Base-by-base conservation (phyloP, 768 basidiomycete species). In the Russula vinacea region DNA sequence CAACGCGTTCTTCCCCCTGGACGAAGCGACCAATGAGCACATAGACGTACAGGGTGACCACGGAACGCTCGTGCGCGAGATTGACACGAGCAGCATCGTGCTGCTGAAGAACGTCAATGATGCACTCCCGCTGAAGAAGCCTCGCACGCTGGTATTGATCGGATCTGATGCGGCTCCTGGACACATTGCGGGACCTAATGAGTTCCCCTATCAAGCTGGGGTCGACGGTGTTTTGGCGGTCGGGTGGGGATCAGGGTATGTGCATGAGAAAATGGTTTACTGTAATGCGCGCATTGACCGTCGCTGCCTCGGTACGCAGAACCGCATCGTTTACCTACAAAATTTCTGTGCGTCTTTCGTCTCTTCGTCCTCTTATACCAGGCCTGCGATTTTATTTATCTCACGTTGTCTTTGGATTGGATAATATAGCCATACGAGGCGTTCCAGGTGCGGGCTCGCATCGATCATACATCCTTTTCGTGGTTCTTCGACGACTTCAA, bases 191-290 rank as follows among this genome's bases (percentile, higher is more conserved):
- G 83, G 84, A 4, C 81, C 83, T 1, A 85, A 85, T 70, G 80
- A 76, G 8, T 83, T 74, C 62, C 40, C 67, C 4, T 81, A 81
- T 63, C 76, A 73, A 19, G 74, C 72, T 32, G 74, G 77, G 35
- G 72, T 72, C 47, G 75, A 78, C 52, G 92, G 92, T 11, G 80
- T 89, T 19, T 79, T 97, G 24, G 92, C 91, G 10, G 88, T 94
- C 86, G 93, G 93, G 14, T 97, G 94, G 94, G 94, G 92, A 40
- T 89, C 87, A 53, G 92, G 92, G 75, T 67, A 11, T 24, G 66
- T 37, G 7, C 16, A 14, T 49, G 35, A 7, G 40, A 32, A 3
- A 29, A 9, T 5, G 14, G n/a, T n/a, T n/a, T 2, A 35, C 2
- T 3, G 16, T 47, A 4, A 1, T 44, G n/a, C 22, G 9, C 5